Evolutionary conservation across 2,329 filamentous ascomycete species (phyloP), one percentile per base, ranked within the genome.

Genomic region (Aspergillus amoenus): DNA sequence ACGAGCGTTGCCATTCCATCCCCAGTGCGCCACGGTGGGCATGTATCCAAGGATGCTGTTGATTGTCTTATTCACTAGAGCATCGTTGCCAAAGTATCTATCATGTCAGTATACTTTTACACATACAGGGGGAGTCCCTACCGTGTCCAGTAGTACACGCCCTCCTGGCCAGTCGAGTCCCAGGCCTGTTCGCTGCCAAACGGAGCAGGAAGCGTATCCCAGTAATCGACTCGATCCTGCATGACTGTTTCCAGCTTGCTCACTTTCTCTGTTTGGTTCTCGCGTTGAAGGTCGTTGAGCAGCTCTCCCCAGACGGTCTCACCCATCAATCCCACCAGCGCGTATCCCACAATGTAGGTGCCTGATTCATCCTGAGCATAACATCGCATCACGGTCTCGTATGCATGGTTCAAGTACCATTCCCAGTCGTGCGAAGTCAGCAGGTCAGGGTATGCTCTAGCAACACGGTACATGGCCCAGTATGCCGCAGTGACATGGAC

Each of bases 131-230:
- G 8, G 9, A 17, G 15, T 13, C 27, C 21, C 11, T 44, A 44
- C 42, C 42, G 22, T 8, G 78, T 73, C 83, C 83, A 86, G 58
- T 83, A 83, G 58, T 84, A 86, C 0, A 86, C 81, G 0, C 83
- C 83, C 65, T 87, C 84, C 60, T 87, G 83, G 0, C 82, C 83
- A 0, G 84, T 86, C 0, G 80, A 84, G 56, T 87, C 84, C 84
- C 84, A 87, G 0, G 83, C 79, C 81, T 84, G 83, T 66, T 86
- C 84, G 50, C 81, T 84, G 0, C 83, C 84, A 58, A 80, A 87
- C 0, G 84, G 84, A 5, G 82, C 79, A 7, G 76, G 74, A 51
- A 81, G 70, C 0, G 70, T 71, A n/a, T 80, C 68, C 84, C 84
- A 87, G 1, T 70, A 64, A 3, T 74, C 59, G 1, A 82, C 81